These are phyloP conservation scores for Globisporangium alternatum DNA, from an alignment of 352 stramenopile genomes.

Conservation along the genomic window DNA sequence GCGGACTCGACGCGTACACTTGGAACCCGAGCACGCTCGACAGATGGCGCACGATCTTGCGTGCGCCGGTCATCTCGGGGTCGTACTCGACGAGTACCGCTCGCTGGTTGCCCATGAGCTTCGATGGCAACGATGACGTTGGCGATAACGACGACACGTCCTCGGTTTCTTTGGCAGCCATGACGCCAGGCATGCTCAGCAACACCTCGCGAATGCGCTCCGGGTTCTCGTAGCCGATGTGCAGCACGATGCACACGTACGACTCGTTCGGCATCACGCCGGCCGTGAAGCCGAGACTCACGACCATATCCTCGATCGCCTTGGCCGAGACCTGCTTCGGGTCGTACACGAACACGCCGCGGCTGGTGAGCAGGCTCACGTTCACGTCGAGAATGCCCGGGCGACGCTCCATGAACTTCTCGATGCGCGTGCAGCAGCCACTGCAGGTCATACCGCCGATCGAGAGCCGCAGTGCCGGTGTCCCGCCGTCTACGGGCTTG, in stretches of 20 bases:
- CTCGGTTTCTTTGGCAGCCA: constrained; percentile 20
- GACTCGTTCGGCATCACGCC: constrained; percentile 47
- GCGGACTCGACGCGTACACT: constrained; percentile 50
- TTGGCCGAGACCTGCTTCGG: constrained; percentile 44
- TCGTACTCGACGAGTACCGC: constrained; percentile 46
- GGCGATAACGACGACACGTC: constrained; percentile 9
- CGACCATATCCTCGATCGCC: constrained; percentile 56
- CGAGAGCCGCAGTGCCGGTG: constrained; percentile 36
- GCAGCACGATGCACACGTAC: constrained; percentile 50
- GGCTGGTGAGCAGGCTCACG: constrained; percentile 62
- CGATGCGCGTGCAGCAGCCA: constrained; percentile 84
- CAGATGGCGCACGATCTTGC: constrained; percentile 36
- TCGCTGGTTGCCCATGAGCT: constrained; percentile 17
- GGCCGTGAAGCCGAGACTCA: constrained; percentile 69
- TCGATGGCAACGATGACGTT: constrained; percentile 6
- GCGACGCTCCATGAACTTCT: constrained; percentile 56
- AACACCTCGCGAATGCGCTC: constrained; percentile 23
- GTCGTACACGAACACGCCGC: constrained; percentile 50
- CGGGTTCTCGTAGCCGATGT: constrained; percentile 32
- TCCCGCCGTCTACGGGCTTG: constrained; percentile 7
- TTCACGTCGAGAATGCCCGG: constrained; percentile 58
- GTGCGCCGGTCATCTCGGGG: constrained; percentile 33
- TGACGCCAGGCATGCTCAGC: constrained; percentile 36
- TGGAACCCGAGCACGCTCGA: constrained; percentile 38
- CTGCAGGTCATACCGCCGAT: constrained; percentile 87